A percentile compares a stretch with the other conserved stretches of the same genome.
These are phyloP conservation scores for Eutrema japonicum DNA, from an alignment of 345 rosid genomes.

Conservation along the genomic window DNA sequence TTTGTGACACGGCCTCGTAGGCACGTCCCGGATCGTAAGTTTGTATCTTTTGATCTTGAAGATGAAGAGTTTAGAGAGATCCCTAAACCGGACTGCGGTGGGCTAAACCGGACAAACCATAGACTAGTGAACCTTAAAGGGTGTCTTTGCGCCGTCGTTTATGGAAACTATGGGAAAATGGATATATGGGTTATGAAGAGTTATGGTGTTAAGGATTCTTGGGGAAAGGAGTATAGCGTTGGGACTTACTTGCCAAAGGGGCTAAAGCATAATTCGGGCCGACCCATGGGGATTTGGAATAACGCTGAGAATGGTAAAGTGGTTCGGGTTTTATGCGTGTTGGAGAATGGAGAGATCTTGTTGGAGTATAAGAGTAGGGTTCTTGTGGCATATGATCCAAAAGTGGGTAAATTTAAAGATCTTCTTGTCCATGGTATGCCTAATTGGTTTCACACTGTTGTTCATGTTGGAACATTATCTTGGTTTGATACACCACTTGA, in stretches of 20 bases:
- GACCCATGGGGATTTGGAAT: constrained; percentile 63
- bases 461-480: constrained; percentile 70
- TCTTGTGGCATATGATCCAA: constrained; percentile 73
- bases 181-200: constrained; percentile 92
- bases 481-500: constrained; percentile 59
- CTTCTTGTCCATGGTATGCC: constrained; percentile 63
- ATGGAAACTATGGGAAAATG: constrained; percentile 68
- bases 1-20: constrained; percentile 72
- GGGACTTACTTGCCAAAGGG: constrained; percentile 77
- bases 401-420: constrained; percentile 62
- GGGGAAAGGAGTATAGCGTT: constrained; percentile 65
- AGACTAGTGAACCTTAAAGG: constrained; percentile 61
- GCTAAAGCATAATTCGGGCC: constrained; percentile 56
- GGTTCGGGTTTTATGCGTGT: constrained; percentile 57
- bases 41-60: constrained; percentile 74
- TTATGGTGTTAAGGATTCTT: constrained; percentile 68
- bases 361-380: constrained; percentile 79
- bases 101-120: constrained; percentile 61
- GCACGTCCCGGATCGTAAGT: constrained; percentile 59
- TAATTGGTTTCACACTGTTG: constrained; percentile 71
- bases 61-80: constrained; percentile 80
- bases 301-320: constrained; percentile 51
- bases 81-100: constrained; percentile 73
- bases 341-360: constrained; percentile 75
- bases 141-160: constrained; percentile 67